phyloP scores from a whole-genome alignment of 2,329 filamentous ascomycete genomes.

The Aphanoascus verrucosus region DNA sequence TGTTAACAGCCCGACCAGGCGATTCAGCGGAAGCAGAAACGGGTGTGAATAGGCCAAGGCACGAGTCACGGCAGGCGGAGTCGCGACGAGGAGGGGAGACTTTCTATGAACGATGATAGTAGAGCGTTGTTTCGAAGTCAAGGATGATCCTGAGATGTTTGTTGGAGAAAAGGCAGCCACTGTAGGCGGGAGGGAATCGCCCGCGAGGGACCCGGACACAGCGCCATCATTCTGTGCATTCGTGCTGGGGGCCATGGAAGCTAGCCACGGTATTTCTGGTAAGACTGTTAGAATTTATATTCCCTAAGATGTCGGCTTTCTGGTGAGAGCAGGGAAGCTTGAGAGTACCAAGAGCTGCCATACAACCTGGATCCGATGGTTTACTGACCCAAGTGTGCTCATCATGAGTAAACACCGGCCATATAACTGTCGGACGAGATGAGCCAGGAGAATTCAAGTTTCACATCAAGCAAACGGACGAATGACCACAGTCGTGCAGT shows the following conservation, averaged over 20 bases:
- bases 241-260: slow-evolving; percentile 42
- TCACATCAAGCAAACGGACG: neutral
- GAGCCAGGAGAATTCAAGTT: neutral
- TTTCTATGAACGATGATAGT: slow-evolving; percentile 96
- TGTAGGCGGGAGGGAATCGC: slow-evolving; percentile 54
- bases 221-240: slow-evolving; percentile 30
- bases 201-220: slow-evolving; percentile 23
- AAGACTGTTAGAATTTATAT: slow-evolving; percentile 15
- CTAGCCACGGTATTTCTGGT: slow-evolving; percentile 44
- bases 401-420: neutral
- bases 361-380: slow-evolving; percentile 26
- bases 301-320: neutral
- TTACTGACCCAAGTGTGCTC: slow-evolving; percentile 1
- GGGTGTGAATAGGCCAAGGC: slow-evolving; percentile 93
- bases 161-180: slow-evolving; percentile 83
- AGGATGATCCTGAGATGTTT: slow-evolving; percentile 57
- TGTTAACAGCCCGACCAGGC: slow-evolving; percentile 70
- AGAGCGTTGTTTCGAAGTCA: slow-evolving; percentile 65
- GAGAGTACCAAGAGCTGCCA: slow-evolving; percentile 41
- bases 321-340: slow-evolving; percentile 7
- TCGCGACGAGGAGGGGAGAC: slow-evolving; percentile 81
- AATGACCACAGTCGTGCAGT: neutral
- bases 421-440: neutral
- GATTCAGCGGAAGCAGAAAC: slow-evolving; percentile 81
- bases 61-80: slow-evolving; percentile 86